Conservation (phyloP, 2,329 filamentous ascomycete species). For the Pyrenochaeta sp. region DNA sequence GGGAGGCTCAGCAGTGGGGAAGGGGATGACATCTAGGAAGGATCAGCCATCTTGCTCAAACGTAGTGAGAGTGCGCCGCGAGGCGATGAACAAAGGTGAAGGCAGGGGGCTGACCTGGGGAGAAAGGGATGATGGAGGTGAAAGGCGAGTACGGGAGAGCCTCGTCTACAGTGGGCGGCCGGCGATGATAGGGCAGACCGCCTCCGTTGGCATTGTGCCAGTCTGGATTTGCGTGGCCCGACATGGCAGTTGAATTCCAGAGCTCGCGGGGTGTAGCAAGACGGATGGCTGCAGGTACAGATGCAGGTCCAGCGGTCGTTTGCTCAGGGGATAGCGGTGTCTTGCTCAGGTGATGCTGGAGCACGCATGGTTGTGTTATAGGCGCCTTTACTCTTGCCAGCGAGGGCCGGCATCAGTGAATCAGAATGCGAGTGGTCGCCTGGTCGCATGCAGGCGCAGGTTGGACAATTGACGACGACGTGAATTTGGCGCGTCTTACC, state of each 20-base stretch:
- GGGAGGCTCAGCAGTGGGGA: conserved; percentile 52
- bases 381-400: conserved; percentile 8
- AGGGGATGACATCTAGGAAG: conserved; percentile 54
- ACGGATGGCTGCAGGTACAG: conserved; percentile 2
- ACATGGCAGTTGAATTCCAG: conserved; percentile 30
- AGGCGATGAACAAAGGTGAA: conserved; percentile 20
- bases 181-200: conserved; percentile 44
- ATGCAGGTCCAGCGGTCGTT: conserved; percentile 2
- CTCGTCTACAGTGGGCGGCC: conserved; percentile 68
- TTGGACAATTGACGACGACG: conserved; percentile 3
- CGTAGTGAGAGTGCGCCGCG: conserved; percentile 23
- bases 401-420: conserved; percentile 7
- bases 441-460: conserved; percentile 1
- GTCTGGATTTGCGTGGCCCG: conserved; percentile 28
- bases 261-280: conserved; percentile 2
- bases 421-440: too few species aligned
- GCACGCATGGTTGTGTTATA: conserved; percentile 22
- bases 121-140: conserved; percentile 79
- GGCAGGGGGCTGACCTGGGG: conserved; percentile 65
- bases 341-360: conserved; percentile 17
- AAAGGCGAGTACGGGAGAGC: conserved; percentile 84
- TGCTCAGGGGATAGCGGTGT: conserved; percentile 11
- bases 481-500: conserved; percentile 36
- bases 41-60: conserved; percentile 20
- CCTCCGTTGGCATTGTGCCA: conserved; percentile 45